Conservation (phyloP, 2,329 filamentous ascomycete species). For the Ophiostoma novo-ulmi region DNA sequence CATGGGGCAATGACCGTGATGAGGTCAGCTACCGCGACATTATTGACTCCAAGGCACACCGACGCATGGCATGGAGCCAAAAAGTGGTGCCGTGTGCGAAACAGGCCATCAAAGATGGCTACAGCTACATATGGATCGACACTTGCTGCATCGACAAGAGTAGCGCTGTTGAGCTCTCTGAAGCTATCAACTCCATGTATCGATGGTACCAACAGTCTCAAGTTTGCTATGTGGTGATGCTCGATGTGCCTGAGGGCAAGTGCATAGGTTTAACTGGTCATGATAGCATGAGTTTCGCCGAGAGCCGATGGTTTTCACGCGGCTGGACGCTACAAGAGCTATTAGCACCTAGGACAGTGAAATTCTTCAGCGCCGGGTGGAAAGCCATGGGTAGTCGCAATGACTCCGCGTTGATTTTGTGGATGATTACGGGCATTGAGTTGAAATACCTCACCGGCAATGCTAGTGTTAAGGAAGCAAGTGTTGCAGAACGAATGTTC, state of each 20-base stretch:
- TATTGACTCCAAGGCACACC: neutral
- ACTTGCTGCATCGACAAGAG: neutral
- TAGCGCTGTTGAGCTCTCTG: neutral
- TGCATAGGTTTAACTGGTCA: too few relatives aligned
- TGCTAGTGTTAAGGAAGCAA: neutral
- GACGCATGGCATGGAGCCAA: neutral
- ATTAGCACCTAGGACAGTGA: neutral
- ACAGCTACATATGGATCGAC: neutral
- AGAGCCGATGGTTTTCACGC: neutral
- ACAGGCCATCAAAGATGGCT: neutral
- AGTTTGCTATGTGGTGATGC: neutral
- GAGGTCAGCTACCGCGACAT: conserved; percentile 3
- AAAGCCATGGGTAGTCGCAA: neutral
- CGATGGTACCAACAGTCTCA: neutral
- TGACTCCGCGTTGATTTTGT: neutral
- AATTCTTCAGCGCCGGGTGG: neutral
- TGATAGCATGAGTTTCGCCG: too few relatives aligned
- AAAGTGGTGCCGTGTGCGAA: neutral
- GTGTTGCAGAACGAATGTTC: neutral
- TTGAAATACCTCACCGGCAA: neutral
- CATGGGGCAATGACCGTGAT: neutral
- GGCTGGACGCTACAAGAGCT: neutral
- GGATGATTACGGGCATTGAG: neutral
- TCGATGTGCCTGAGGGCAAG: neutral
- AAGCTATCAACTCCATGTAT: neutral